A percentile compares a stretch with the other conserved stretches of the same genome.
Conservation (phyloP, 2,329 filamentous ascomycete genomes). For the Hymenoscyphus linearis region DNA sequence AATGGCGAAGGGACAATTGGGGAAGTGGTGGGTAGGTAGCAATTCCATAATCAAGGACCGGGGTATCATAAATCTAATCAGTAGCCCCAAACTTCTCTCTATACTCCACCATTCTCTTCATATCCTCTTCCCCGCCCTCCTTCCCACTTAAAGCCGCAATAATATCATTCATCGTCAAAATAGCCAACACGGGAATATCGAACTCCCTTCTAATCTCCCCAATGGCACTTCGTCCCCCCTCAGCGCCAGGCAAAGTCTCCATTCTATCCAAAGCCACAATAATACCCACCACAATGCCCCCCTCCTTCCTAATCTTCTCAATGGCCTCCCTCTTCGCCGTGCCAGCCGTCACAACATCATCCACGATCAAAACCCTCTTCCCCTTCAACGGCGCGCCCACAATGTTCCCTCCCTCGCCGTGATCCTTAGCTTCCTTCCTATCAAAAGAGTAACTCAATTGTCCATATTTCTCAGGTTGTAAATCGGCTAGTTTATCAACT, state of each 20-base stretch:
- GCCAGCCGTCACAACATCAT: conserved; percentile 94
- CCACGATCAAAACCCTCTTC: conserved; percentile 82
- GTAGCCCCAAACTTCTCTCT: conserved; percentile 58
- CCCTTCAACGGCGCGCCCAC: conserved; percentile 82
- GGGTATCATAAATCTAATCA: conserved; percentile 15
- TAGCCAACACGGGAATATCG: conserved; percentile 75
- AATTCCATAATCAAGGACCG: conserved; percentile 3
- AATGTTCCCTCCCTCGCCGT: conserved; percentile 90
- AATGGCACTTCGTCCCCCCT: conserved; percentile 72
- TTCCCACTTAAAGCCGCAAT: conserved; percentile 61
- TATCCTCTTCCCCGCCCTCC: conserved; percentile 52
- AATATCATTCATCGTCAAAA: conserved; percentile 80
- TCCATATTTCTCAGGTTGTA: conserved; percentile 62
- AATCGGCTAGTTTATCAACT: conserved; percentile 66
- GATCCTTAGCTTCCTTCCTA: conserved; percentile 92
- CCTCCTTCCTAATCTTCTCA: conserved; percentile 78
- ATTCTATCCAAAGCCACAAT: conserved; percentile 83
- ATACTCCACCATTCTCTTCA: conserved; percentile 68
- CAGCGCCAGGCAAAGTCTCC: conserved; percentile 69
- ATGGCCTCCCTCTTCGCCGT: conserved; percentile 93
- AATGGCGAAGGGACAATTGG: neutral
- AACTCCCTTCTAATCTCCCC: conserved; percentile 80
- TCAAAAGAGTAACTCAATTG: conserved; percentile 83
- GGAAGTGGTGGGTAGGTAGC: neutral
- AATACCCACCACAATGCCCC: conserved; percentile 79